Percentiles rank a stretch among this genome's conserved stretches.
Evolutionary conservation across 2,329 filamentous ascomycete species (phyloP).

Genomic region (Xylaria sp.): DNA sequence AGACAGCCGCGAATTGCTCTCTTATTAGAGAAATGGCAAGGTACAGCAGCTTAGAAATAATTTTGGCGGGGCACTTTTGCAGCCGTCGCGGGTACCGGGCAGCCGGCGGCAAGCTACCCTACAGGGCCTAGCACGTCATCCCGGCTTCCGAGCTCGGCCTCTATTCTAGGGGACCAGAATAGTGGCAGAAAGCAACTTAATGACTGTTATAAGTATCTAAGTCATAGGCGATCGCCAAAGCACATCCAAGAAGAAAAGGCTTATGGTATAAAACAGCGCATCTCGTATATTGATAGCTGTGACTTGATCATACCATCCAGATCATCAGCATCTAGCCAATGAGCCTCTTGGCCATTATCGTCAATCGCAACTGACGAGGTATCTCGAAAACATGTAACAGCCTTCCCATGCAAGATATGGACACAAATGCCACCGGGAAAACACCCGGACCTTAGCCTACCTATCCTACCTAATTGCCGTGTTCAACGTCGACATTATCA

Average conservation of each 20-base stretch:
- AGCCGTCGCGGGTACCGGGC: slow-evolving; percentile 19
- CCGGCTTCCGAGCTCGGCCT: slow-evolving; percentile 24
- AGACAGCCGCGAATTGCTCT: neutral
- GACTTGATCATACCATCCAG: too few species aligned
- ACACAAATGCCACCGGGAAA: neutral
- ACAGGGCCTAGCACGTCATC: slow-evolving; percentile 31
- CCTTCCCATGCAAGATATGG: neutral
- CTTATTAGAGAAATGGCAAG: neutral
- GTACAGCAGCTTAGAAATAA: slow-evolving; percentile 9
- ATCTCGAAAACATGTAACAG: neutral
- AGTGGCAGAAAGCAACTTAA: neutral
- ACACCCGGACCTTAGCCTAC: neutral
- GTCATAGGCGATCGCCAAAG: neutral
- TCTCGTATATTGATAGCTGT: too few species aligned
- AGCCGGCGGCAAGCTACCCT: slow-evolving; percentile 11
- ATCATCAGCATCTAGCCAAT: too few species aligned
- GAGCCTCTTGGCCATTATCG: neutral
- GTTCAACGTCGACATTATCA: neutral
- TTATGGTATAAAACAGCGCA: too few species aligned
- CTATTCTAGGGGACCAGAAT: neutral
- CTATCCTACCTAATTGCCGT: neutral
- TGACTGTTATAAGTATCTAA: neutral
- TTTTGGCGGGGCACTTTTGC: slow-evolving; percentile 26
- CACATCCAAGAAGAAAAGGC: too few species aligned
- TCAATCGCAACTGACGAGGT: neutral